Evolutionary conservation across 2,329 filamentous ascomycete genomes (phyloP).

Genomic region (Coleophoma crateriformis): DNA sequence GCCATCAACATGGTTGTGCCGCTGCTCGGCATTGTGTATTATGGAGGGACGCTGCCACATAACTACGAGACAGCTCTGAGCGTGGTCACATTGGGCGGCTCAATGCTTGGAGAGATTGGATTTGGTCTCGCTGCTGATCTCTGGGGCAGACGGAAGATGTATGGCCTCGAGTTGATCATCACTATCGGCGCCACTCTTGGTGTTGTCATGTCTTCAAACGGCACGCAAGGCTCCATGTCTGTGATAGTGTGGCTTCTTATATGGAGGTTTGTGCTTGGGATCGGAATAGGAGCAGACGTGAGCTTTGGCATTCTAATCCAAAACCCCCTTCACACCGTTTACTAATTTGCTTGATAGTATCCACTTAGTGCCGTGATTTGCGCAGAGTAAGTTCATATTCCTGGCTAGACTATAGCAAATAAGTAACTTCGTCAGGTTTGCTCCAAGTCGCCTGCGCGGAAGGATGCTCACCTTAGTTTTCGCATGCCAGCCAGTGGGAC

Average conservation of each 20-base stretch:
- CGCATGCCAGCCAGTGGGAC: constrained; percentile 64
- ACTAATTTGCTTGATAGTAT: constrained; percentile 39
- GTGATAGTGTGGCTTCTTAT: constrained; percentile 38
- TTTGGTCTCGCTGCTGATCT: constrained; percentile 42
- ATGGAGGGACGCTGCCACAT: constrained; percentile 30
- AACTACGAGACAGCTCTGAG: constrained; percentile 34
- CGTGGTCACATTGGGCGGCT: constrained; percentile 38
- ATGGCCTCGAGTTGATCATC: constrained; percentile 41
- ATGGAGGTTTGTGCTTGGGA: constrained; percentile 41
- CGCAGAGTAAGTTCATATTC: constrained; percentile 45
- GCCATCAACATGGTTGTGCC: constrained; percentile 44
- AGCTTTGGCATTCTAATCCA: too few species aligned
- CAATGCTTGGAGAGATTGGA: constrained; percentile 38
- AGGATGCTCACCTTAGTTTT: constrained; percentile 65
- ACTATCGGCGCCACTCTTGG: constrained; percentile 39
- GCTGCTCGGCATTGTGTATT: constrained; percentile 41
- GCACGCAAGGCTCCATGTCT: constrained; percentile 31
- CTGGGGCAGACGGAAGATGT: constrained; percentile 43
- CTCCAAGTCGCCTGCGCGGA: constrained; percentile 54
- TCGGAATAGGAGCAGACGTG: constrained; percentile 56
- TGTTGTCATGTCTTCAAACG: constrained; percentile 37
- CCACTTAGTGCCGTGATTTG: constrained; percentile 63
- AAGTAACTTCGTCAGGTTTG: constrained; percentile 29
- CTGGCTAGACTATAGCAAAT: not conserved
- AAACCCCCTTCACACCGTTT: too few species aligned